phyloP scores from a whole-genome alignment of 495 filamentous ascomycete species.

The Terfezia claveryi region DNA sequence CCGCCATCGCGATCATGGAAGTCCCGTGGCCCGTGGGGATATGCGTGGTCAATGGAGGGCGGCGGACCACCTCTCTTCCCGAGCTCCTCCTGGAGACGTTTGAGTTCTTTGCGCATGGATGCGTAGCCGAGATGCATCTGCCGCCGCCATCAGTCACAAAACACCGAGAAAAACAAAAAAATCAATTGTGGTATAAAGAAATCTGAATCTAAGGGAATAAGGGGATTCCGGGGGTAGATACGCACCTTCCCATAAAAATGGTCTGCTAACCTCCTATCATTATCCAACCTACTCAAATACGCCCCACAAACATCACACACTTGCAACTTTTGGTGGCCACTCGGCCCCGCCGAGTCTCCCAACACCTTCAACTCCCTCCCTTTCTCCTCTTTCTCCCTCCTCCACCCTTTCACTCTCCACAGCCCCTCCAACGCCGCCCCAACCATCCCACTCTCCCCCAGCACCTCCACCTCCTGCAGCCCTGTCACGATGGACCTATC shows the following conservation, averaged over 20 bases:
- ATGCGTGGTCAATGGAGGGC: constrained; percentile 32
- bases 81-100: constrained; percentile 67
- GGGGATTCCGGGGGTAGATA: not conserved
- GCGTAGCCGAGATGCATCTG: constrained; percentile 95
- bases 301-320: constrained; percentile 97
- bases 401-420: constrained; percentile 57
- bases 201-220: not conserved
- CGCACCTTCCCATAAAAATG: constrained; percentile 79
- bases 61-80: constrained; percentile 37
- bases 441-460: constrained; percentile 65
- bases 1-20: constrained; percentile 26
- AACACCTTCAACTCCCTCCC: constrained; percentile 85
- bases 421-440: constrained; percentile 64
- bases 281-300: constrained; percentile 76
- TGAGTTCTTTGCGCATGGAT: constrained; percentile 83
- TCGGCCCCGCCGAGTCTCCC: constrained; percentile 72
- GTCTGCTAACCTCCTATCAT: constrained; percentile 79
- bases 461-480: constrained; percentile 60
- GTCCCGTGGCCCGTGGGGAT: constrained; percentile 22
- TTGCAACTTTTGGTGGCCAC: constrained; percentile 90
- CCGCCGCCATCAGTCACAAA: not conserved
- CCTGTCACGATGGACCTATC: constrained; percentile 59
- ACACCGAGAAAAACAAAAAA: not conserved
- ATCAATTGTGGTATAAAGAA: not conserved
- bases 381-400: constrained; percentile 59